Conservation (phyloP, 208 protist genomes). For the Naegleria lovaniensis region DNA sequence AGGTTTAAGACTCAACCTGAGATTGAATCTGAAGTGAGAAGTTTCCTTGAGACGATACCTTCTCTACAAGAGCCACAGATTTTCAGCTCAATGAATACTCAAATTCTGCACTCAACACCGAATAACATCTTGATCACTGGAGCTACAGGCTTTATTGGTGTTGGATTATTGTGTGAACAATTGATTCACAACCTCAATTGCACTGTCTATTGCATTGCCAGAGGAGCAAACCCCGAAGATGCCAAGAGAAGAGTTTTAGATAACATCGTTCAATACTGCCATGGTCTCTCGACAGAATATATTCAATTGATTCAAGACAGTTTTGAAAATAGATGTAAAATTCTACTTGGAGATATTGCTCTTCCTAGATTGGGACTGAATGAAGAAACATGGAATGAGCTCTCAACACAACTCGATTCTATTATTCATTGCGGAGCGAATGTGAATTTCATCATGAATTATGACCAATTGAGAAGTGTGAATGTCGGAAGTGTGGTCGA, state of each 20-base stretch:
- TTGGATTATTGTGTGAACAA: not conserved
- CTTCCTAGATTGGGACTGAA: not conserved
- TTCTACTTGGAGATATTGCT: not conserved
- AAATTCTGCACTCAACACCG: not conserved
- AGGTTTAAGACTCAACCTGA: not conserved
- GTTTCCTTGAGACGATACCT: not conserved
- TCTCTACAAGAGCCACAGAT: not conserved
- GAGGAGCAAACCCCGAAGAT: not conserved
- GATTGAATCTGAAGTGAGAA: not conserved
- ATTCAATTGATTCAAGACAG: not conserved
- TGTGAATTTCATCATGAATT: not conserved
- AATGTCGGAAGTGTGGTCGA: not conserved
- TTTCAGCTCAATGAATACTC: not conserved
- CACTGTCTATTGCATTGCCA: not conserved
- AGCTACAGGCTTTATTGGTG: slow-evolving; percentile 2
- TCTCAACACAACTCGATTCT: not conserved
- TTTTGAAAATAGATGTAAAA: not conserved
- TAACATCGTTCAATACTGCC: not conserved
- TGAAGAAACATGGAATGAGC: not conserved
- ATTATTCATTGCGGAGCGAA: not conserved
- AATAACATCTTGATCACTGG: not conserved
- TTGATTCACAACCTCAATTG: not conserved
- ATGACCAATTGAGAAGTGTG: not conserved
- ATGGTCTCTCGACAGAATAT: no score
- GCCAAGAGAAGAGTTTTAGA: not conserved